phyloP scores from a whole-genome alignment of 148 eudicot species.

The Vaccinium macrocarpon region DNA sequence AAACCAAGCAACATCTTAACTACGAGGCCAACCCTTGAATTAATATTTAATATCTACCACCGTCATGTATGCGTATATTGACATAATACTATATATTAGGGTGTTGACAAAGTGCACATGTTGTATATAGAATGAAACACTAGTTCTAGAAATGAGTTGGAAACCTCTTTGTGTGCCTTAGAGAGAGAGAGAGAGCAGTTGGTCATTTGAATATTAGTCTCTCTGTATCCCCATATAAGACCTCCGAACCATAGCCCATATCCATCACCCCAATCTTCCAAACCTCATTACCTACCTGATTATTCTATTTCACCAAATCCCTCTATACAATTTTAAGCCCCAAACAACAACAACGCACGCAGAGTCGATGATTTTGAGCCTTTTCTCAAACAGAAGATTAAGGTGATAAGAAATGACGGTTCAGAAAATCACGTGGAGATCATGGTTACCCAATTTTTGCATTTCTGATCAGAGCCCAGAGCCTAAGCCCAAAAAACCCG shows the following conservation, averaged over 20 bases:
- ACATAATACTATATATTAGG: background rate
- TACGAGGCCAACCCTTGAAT: too few species aligned
- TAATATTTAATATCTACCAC: too few species aligned
- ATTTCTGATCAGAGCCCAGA: conserved; percentile 21
- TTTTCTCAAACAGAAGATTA: background rate
- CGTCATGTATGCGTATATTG: too few species aligned
- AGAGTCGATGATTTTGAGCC: background rate
- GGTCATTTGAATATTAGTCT: conserved; percentile 38
- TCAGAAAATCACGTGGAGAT: conserved; percentile 34
- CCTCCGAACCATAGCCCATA: conserved; percentile 28
- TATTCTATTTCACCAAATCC: background rate
- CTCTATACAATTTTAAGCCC: background rate
- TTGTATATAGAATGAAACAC: background rate
- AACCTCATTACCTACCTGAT: background rate
- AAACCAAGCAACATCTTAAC: too few species aligned
- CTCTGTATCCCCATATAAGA: conserved; percentile 22
- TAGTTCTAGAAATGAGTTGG: conserved; percentile 27
- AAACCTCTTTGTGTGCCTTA: conserved; percentile 23
- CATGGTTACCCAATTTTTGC: conserved; percentile 36
- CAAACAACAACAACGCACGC: background rate
- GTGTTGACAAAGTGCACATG: background rate
- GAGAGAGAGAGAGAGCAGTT: conserved; percentile 30
- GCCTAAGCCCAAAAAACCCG: conserved; percentile 17
- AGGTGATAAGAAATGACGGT: conserved; percentile 12
- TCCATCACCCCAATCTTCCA: conserved; percentile 21